Percentiles rank a stretch among this genome's conserved stretches.
Evolutionary conservation across 768 basidiomycete genomes (phyloP).

Genomic region (Trametes cingulata): DNA sequence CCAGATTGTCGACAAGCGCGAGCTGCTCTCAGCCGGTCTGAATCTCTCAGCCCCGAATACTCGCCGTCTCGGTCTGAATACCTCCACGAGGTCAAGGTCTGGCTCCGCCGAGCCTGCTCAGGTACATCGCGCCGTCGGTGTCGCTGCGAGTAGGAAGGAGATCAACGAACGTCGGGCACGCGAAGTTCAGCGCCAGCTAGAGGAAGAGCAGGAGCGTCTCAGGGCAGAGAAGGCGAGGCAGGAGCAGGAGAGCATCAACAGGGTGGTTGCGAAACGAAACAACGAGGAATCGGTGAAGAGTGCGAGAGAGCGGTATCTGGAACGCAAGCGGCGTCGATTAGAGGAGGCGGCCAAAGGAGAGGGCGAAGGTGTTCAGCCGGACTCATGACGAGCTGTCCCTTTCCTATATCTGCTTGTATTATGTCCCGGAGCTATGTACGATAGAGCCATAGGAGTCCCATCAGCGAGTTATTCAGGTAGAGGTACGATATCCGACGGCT

Average conservation of each 20-base stretch:
- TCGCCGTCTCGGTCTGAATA: slow-evolving; percentile 57
- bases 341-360: slow-evolving; percentile 39
- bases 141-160: slow-evolving; percentile 76
- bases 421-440: background rate
- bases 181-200: slow-evolving; percentile 79
- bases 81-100: slow-evolving; percentile 24
- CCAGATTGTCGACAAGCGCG: slow-evolving; percentile 94
- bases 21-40: slow-evolving; percentile 86
- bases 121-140: slow-evolving; percentile 77
- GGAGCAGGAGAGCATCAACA: slow-evolving; percentile 65
- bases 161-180: slow-evolving; percentile 80
- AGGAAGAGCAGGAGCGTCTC: slow-evolving; percentile 66
- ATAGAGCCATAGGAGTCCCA: no score
- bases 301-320: slow-evolving; percentile 73
- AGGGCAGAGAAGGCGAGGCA: slow-evolving; percentile 55
- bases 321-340: slow-evolving; percentile 76
- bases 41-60: slow-evolving; percentile 88
- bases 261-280: slow-evolving; percentile 73
- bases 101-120: slow-evolving; percentile 38
- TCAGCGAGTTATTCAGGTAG: no score
- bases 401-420: background rate
- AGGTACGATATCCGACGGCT: no score
- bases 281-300: slow-evolving; percentile 70
- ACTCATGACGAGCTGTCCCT: background rate
- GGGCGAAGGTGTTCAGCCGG: slow-evolving; percentile 1